Evolutionary conservation across 2,329 filamentous ascomycete genomes (phyloP).

Genomic region (Calonectria pauciramosa): DNA sequence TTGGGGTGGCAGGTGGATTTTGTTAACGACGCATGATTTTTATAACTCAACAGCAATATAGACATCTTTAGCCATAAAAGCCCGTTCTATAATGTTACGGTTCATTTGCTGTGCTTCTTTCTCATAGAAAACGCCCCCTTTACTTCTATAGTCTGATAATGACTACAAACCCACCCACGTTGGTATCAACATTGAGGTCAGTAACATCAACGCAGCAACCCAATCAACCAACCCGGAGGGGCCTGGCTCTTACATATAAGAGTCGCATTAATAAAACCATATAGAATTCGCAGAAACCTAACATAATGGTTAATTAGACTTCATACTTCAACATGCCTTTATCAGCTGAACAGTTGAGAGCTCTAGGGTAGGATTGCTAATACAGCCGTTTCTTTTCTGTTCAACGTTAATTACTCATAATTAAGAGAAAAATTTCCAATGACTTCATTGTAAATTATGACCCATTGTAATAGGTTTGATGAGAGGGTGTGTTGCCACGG

Average conservation of each 20-base stretch:
- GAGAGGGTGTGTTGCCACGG: not conserved
- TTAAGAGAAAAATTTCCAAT: not conserved
- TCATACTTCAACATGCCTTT: not conserved
- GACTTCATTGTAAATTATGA: not conserved
- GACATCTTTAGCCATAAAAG: not conserved
- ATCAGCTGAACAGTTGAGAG: not conserved
- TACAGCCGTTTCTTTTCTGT: not conserved
- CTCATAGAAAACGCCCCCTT: rapidly evolving
- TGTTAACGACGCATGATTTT: not conserved
- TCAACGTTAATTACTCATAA: not conserved
- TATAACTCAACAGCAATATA: not conserved
- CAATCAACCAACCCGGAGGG: too few relatives aligned
- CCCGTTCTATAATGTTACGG: not conserved
- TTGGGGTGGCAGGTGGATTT: not conserved
- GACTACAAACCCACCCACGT: not conserved
- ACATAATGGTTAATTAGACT: not conserved
- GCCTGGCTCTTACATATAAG: too few relatives aligned
- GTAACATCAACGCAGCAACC: too few relatives aligned
- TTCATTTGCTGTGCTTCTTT: not conserved
- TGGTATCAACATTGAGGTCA: too few relatives aligned
- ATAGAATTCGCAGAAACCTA: not conserved
- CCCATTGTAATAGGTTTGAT: not conserved
- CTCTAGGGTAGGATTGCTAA: not conserved
- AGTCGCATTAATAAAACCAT: not conserved
- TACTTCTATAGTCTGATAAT: not conserved